Conservation (phyloP, 805 yeast species). For the Isabelozyma pseudorhagii region DNA sequence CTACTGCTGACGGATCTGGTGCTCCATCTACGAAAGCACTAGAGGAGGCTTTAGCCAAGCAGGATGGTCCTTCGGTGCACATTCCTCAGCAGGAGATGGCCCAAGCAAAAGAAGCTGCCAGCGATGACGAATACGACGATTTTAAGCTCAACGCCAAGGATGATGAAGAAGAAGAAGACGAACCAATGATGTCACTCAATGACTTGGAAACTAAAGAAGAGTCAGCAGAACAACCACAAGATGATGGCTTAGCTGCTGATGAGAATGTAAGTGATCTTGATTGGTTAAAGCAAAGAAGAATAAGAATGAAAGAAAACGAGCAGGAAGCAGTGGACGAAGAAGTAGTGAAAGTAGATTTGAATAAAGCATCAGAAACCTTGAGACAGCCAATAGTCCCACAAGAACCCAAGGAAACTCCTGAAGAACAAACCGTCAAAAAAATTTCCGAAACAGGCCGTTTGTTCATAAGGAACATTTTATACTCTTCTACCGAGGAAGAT, state of each 20-base stretch:
- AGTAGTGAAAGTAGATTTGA: conserved; percentile 1
- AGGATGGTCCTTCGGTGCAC: conserved; percentile 11
- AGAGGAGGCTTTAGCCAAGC: conserved; percentile 37
- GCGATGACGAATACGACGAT: conserved; percentile 52
- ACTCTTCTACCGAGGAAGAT: conserved; percentile 76
- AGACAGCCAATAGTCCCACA: not conserved
- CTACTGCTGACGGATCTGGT: conserved; percentile 42
- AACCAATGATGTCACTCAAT: conserved; percentile 8
- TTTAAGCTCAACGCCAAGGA: conserved; percentile 12
- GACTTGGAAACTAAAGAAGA: conserved; percentile 1
- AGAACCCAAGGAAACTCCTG: conserved; percentile 27
- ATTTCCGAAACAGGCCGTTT: conserved; percentile 74
- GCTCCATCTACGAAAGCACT: conserved; percentile 44
- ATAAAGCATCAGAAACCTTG: conserved; percentile 1
- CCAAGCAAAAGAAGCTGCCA: conserved; percentile 38
- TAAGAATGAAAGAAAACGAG: conserved; percentile 53
- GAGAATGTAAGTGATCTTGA: conserved; percentile 70
- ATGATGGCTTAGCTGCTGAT: conserved; percentile 36
- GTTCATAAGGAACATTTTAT: conserved; percentile 82
- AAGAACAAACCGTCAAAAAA: conserved; percentile 47
- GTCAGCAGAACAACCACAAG: conserved; percentile 3
- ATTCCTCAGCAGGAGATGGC: conserved; percentile 26
- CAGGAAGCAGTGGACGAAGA: conserved; percentile 5
- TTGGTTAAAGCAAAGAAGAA: conserved; percentile 78
- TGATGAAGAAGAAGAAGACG: conserved; percentile 17